A percentile compares a stretch with the other conserved stretches of the same genome.
Evolutionary conservation across 805 yeast species (phyloP).

Genomic region (Phaffomyces opuntiae): DNA sequence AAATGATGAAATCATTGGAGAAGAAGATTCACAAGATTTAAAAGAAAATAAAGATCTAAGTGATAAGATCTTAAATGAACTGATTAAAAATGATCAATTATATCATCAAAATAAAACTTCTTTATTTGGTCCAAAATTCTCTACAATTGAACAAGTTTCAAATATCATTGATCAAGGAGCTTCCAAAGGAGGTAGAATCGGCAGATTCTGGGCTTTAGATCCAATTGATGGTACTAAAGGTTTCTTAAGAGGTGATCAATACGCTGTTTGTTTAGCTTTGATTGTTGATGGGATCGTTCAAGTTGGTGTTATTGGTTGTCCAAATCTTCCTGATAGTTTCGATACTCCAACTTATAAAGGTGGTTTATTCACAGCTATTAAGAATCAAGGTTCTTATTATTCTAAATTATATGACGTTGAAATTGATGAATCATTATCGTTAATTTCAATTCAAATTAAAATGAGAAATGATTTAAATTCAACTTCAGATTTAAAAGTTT

Average conservation of each 20-base stretch:
- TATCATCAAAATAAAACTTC: conserved; percentile 24
- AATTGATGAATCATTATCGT: conserved; percentile 30
- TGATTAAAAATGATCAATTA: conserved; percentile 43
- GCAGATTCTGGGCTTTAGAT: conserved; percentile 94
- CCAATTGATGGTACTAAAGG: conserved; percentile 99
- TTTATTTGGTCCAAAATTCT: conserved; percentile 32
- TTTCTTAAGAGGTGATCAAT: conserved; percentile 90
- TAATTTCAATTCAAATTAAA: conserved; percentile 28
- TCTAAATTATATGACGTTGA: conserved; percentile 29
- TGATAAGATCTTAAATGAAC: conserved; percentile 50
- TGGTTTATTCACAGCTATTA: conserved; percentile 68
- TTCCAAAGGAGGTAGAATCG: conserved; percentile 68
- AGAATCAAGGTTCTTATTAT: conserved; percentile 56
- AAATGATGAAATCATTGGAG: conserved; percentile 83
- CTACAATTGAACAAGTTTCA: conserved; percentile 42
- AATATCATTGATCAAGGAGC: conserved; percentile 73
- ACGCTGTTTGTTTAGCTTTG: conserved; percentile 90
- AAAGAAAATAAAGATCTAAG: conserved; percentile 43
- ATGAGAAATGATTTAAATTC: conserved; percentile 43
- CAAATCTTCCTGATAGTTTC: conserved; percentile 57
- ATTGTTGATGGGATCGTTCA: conserved; percentile 80
- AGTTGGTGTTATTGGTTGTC: conserved; percentile 94
- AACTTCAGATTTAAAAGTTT: conserved; percentile 52
- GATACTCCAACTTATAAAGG: conserved; percentile 41
- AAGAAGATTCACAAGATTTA: conserved; percentile 76